Evolutionary conservation across 495 filamentous ascomycete species (phyloP).

Genomic region (Aspergillus biplanus): DNA sequence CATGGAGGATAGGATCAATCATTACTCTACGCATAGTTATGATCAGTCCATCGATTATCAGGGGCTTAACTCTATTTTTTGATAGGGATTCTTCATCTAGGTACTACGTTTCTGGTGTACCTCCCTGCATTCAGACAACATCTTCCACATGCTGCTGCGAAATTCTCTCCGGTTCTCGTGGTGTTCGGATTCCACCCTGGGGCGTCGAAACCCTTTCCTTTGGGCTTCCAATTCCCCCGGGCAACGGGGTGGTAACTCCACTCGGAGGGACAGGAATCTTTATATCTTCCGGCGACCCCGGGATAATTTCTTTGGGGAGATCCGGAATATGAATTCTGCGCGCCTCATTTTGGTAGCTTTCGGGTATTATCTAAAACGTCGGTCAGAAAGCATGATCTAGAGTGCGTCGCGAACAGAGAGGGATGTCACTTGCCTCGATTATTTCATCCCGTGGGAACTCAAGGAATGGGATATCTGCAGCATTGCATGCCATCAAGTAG

Average conservation of each 20-base stretch:
- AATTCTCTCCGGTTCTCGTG: slow-evolving; percentile 51
- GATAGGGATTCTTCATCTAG: background rate
- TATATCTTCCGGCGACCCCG: slow-evolving; percentile 80
- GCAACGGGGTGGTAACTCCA: slow-evolving; percentile 54
- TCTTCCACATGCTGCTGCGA: slow-evolving; percentile 55
- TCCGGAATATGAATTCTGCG: slow-evolving; percentile 80
- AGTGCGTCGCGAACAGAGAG: background rate
- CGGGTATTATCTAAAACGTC: slow-evolving; percentile 78
- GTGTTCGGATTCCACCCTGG: slow-evolving; percentile 46
- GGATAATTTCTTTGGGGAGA: slow-evolving; percentile 63
- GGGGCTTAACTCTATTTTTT: background rate
- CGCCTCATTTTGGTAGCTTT: slow-evolving; percentile 94
- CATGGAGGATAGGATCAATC: slow-evolving; percentile 72
- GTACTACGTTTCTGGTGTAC: background rate
- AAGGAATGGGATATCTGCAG: slow-evolving; percentile 91
- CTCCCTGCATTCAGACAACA: slow-evolving; percentile 38
- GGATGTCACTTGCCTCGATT: slow-evolving; percentile 67
- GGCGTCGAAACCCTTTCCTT: slow-evolving; percentile 47
- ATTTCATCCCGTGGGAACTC: slow-evolving; percentile 96
- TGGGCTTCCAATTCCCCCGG: slow-evolving; percentile 51
- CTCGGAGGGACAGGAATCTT: slow-evolving; percentile 75
- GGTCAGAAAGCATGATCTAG: slow-evolving; percentile 12
- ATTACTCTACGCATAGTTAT: slow-evolving; percentile 14
- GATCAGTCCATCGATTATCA: background rate
- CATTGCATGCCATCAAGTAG: slow-evolving; percentile 98